Percentiles rank a stretch among this genome's conserved stretches.
These are phyloP conservation scores for Colletotrichum shisoi DNA, from an alignment of 2,329 filamentous ascomycete genomes.

Conservation along the genomic window DNA sequence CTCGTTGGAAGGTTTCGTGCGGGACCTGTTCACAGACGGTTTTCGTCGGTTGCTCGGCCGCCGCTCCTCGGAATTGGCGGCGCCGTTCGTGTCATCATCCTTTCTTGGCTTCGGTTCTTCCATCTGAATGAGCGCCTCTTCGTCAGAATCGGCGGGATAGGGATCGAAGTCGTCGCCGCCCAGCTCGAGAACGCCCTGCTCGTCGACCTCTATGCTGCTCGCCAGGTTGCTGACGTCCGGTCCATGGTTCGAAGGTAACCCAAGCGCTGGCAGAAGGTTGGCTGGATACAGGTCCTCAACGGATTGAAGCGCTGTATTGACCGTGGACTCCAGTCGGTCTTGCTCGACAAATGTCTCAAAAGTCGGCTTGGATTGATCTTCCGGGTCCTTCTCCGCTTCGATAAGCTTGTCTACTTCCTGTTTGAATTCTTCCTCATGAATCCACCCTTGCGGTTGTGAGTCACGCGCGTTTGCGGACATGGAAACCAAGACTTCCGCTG, in stretches of 20 bases:
- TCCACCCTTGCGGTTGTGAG: conserved; percentile 80
- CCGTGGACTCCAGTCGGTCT: conserved; percentile 59
- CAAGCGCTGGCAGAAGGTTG: conserved; percentile 63
- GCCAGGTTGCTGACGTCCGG: conserved; percentile 46
- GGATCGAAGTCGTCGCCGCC: conserved; percentile 58
- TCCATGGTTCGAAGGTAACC: conserved; percentile 47
- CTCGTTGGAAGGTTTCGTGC: not conserved
- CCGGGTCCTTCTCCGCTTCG: conserved; percentile 65
- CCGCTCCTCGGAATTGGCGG: not conserved
- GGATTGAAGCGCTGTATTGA: conserved; percentile 83
- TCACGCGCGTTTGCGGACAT: conserved; percentile 86
- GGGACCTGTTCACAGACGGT: too few relatives aligned
- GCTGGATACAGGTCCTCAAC: conserved; percentile 85
- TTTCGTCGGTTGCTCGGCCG: not conserved
- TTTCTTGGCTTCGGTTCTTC: conserved; percentile 24
- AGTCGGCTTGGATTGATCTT: conserved; percentile 53
- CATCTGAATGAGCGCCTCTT: conserved; percentile 53
- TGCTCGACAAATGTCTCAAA: conserved; percentile 73
- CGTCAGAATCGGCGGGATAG: conserved; percentile 63
- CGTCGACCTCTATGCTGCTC: conserved; percentile 69
- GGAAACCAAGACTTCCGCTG: conserved; percentile 79
- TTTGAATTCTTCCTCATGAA: conserved; percentile 86
- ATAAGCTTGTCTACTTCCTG: conserved; percentile 71
- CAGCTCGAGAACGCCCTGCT: conserved; percentile 61
- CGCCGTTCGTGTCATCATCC: not conserved